phyloP scores from a whole-genome alignment of 1,284 basidiomycete species.

The Exsudoporus floridanus region DNA sequence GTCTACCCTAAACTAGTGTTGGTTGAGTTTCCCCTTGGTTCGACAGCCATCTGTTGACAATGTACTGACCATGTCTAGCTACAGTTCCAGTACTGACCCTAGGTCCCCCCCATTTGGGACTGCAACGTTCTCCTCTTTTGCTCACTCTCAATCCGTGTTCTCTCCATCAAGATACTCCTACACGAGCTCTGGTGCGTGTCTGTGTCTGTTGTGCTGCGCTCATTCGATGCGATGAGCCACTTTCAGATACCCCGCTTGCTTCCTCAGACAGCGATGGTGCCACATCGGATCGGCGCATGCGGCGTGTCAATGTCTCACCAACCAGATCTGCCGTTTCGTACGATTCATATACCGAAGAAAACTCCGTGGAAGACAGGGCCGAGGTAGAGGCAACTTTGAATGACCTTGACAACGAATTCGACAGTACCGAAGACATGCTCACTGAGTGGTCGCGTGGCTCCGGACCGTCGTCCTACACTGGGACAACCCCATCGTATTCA shows the following conservation, averaged over 20 bases:
- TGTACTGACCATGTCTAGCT: conserved; percentile 38
- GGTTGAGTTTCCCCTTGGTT: conserved; percentile 29
- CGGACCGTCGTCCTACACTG: conserved; percentile 42
- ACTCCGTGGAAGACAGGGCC: conserved; percentile 45
- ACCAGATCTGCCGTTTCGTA: conserved; percentile 35
- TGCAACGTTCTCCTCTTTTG: conserved; percentile 49
- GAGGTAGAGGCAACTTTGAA: conserved; percentile 70
- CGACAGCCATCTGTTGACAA: conserved; percentile 8
- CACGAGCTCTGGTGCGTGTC: conserved; percentile 37
- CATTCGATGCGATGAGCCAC: background rate
- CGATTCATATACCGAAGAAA: conserved; percentile 43
- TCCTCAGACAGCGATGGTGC: conserved; percentile 42
- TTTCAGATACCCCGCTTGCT: conserved; percentile 35
- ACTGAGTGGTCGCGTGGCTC: conserved; percentile 53
- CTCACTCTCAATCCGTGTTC: conserved; percentile 41
- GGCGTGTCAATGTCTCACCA: conserved; percentile 44
- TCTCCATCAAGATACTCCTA: conserved; percentile 47
- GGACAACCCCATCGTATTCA: conserved; percentile 31
- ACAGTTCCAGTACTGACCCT: conserved; percentile 39
- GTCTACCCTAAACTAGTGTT: conserved; percentile 35
- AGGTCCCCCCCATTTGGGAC: conserved; percentile 51
- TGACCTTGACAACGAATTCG: conserved; percentile 62
- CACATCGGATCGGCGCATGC: conserved; percentile 40
- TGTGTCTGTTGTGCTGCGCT: background rate
- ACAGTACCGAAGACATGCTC: conserved; percentile 58